These are phyloP conservation scores for Blastobotrys indianensis DNA, from an alignment of 1,139 yeast genomes.

Conservation along the genomic window DNA sequence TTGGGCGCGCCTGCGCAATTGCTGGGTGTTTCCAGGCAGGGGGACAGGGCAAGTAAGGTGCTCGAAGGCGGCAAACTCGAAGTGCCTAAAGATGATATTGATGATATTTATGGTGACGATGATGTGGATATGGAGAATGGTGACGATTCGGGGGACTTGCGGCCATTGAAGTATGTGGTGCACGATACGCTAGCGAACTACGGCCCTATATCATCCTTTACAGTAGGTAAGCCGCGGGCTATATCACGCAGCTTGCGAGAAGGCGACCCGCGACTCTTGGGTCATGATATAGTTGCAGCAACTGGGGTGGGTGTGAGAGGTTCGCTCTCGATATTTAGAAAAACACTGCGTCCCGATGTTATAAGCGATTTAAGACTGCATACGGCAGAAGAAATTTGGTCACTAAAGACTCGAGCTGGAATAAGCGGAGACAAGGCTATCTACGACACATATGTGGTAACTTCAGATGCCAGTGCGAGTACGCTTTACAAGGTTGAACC, in stretches of 20 bases:
- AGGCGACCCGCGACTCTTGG: slow-evolving; percentile 56
- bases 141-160: slow-evolving; percentile 4
- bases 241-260: slow-evolving; percentile 38
- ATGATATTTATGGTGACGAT: slow-evolving; percentile 35
- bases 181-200: slow-evolving; percentile 56
- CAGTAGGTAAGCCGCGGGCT: slow-evolving; percentile 49
- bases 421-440: slow-evolving; percentile 24
- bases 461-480: slow-evolving; percentile 40
- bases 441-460: slow-evolving; percentile 54
- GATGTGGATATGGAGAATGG: slow-evolving; percentile 35
- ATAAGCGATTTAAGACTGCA: slow-evolving; percentile 70
- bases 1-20: too few relatives aligned
- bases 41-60: slow-evolving; percentile 11
- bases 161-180: slow-evolving; percentile 23
- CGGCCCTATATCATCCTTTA: slow-evolving; percentile 72
- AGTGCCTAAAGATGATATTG: slow-evolving; percentile 35
- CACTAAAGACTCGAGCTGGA: slow-evolving; percentile 26
- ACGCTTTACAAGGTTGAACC: slow-evolving; percentile 52
- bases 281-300: slow-evolving; percentile 57
- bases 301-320: slow-evolving; percentile 59
- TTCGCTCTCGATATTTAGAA: slow-evolving; percentile 56
- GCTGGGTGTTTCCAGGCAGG: too few relatives aligned
- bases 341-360: slow-evolving; percentile 69
- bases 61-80: slow-evolving; percentile 25
- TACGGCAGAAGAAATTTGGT: slow-evolving; percentile 30